Evolutionary conservation across 208 protist genomes (phyloP).

Genomic region (Tritrichomonas foetus): DNA sequence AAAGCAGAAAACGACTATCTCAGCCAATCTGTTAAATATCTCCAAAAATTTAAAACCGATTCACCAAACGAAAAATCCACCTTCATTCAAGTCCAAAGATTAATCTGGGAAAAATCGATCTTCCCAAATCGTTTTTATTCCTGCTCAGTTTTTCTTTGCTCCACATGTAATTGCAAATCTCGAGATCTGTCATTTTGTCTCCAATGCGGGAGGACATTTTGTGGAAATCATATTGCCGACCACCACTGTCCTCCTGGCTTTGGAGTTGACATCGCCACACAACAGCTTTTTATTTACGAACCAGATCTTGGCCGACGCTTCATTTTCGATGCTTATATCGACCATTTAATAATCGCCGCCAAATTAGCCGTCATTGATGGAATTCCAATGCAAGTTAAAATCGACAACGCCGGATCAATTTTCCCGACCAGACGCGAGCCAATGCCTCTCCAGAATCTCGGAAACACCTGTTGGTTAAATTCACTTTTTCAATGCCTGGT

Average conservation of each 20-base stretch:
- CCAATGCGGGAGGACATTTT: not conserved
- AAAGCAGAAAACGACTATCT: too few relatives aligned
- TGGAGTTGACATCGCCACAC: constrained; percentile 4
- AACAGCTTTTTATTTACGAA: not conserved
- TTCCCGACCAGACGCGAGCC: not conserved
- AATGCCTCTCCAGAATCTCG: not conserved
- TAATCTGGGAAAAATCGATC: constrained; percentile 33
- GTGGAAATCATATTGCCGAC: not conserved
- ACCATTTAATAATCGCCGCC: not conserved
- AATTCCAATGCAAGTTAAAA: not conserved
- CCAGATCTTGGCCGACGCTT: not conserved
- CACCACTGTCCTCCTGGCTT: not conserved
- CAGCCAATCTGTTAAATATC: too few relatives aligned
- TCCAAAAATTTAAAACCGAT: not conserved
- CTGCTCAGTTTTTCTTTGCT: not conserved
- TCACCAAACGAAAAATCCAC: not conserved
- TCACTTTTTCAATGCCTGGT: constrained; percentile 15
- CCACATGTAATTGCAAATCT: not conserved
- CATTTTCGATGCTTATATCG: not conserved
- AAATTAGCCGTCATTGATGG: constrained; percentile 29
- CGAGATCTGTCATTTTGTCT: constrained; percentile 25
- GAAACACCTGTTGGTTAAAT: constrained; percentile 18
- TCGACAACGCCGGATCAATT: not conserved
- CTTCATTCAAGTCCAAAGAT: constrained; percentile 1
- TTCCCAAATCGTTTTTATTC: not conserved